Evolutionary conservation across 176 grass and related monocot genomes (phyloP), one percentile per base, ranked within the genome.

Genomic region (Aegilops umbellulata): DNA sequence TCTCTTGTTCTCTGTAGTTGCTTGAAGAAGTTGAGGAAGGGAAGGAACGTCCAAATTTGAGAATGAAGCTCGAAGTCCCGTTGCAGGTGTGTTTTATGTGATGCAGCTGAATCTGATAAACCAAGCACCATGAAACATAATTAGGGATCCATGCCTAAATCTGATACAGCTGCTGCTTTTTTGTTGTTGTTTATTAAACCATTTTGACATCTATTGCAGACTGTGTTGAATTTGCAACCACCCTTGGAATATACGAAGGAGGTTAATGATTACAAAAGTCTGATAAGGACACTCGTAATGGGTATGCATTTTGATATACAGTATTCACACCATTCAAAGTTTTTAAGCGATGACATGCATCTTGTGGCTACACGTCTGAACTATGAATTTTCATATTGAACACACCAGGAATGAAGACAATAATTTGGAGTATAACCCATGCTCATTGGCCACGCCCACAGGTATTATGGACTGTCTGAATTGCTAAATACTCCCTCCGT

Each of bases 361-460:
- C 46, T 70, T 38, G 17, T 77, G 13, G 20, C 6, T 61, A 73
- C 7, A 63, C 6, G 4, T 44, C 30, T 83, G 61, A 79, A 70
- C 61, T 60, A 51, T 34, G 55, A 29, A 27, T 90, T 83, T 89
- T 89, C 57, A 58, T 78, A 53, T 53, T 85, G 51, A 79, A 77
- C 42, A 79, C 86, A 70, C 36, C 85, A 99, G 97, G 97, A 85
- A 99, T 99, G 97, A 99, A 99, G 82, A 99, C 97, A 68, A 96
- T 99, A 86, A 95, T 99, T 74, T 99, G 97, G 97, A 99, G 97
- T 85, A 99, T 99, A 79, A 99, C 92, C 44, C 90, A 99, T 93
- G 90, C 90, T 86, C 94, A 99, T 78, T 90, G 90, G 90, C 87
- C 92, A 85, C 97, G 97, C 11, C 82, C 89, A 32, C 94, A 99